A percentile compares a stretch with the other conserved stretches of the same genome.
Evolutionary conservation across 2,329 filamentous ascomycete genomes (phyloP).

Genomic region (Nakataea oryzae): DNA sequence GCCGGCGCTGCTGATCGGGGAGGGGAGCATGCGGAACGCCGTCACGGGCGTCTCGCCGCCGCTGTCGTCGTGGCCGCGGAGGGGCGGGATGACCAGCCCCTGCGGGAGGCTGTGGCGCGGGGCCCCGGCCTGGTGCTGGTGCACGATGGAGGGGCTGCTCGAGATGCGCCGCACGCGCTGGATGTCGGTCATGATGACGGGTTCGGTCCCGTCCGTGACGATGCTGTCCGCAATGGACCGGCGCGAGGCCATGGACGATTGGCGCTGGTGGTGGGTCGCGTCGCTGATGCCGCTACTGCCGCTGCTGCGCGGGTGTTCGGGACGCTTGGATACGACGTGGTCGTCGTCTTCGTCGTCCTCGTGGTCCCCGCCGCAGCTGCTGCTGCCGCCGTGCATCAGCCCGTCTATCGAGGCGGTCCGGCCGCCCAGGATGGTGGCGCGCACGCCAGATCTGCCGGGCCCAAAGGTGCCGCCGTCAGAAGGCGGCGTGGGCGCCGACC

Average conservation of each 20-base stretch:
- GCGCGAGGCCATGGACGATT: neutral
- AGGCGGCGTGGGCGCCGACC: neutral
- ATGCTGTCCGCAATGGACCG: constrained; percentile 21
- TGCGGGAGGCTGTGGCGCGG: neutral
- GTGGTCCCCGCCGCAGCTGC: too few species aligned
- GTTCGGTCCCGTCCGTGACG: constrained; percentile 19
- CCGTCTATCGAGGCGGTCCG: neutral
- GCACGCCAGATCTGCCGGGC: neutral
- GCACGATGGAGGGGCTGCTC: neutral
- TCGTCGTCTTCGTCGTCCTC: neutral
- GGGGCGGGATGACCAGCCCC: too few species aligned
- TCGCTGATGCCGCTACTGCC: neutral
- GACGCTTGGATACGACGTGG: too few species aligned
- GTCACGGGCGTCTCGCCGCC: neutral
- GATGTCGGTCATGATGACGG: constrained; percentile 13
- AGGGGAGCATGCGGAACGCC: too few species aligned
- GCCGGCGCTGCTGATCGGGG: neutral
- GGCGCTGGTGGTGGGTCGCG: neutral
- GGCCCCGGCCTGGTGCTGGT: neutral
- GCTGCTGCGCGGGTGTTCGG: too few species aligned
- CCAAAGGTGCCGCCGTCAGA: neutral
- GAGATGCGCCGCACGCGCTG: neutral
- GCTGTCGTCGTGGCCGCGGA: neutral
- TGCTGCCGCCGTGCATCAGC: neutral
- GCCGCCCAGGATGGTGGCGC: too few species aligned